phyloP scores from a whole-genome alignment of 2,329 filamentous ascomycete genomes.

The Orbilia javanica region DNA sequence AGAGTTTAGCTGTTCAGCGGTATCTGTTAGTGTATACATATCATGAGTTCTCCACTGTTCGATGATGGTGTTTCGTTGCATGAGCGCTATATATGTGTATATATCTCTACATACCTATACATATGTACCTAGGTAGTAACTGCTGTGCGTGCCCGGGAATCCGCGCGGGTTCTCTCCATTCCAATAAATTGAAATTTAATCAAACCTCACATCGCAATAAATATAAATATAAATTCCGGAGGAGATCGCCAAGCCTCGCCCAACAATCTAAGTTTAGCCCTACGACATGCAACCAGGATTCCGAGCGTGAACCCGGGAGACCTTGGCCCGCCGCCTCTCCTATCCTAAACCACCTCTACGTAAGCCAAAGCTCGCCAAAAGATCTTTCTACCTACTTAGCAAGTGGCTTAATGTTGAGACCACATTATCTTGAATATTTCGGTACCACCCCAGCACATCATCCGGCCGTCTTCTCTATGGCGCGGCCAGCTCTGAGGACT shows the following conservation, averaged over 20 bases:
- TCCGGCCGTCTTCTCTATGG: constrained; percentile 4
- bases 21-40: background rate
- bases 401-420: constrained; percentile 13
- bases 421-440: constrained; percentile 1
- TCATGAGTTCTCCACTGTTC: background rate
- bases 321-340: constrained; percentile 3
- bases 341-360: constrained; percentile 10
- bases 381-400: background rate
- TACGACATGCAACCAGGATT: background rate
- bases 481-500: constrained; percentile 20
- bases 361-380: constrained; percentile 6
- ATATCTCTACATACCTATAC: too few relatives aligned
- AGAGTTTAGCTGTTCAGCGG: background rate
- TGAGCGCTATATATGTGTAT: too few relatives aligned
- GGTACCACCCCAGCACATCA: background rate
- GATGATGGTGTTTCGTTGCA: too few relatives aligned
- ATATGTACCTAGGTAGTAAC: too few relatives aligned
- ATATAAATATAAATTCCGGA: too few relatives aligned
- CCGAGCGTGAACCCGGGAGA: background rate
- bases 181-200: too few relatives aligned
- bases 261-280: background rate
- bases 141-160: too few relatives aligned
- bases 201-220: too few relatives aligned
- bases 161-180: too few relatives aligned
- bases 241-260: too few relatives aligned